Base-by-base conservation (phyloP, 306 rosid species). In the Psophocarpus tetragonolobus region DNA sequence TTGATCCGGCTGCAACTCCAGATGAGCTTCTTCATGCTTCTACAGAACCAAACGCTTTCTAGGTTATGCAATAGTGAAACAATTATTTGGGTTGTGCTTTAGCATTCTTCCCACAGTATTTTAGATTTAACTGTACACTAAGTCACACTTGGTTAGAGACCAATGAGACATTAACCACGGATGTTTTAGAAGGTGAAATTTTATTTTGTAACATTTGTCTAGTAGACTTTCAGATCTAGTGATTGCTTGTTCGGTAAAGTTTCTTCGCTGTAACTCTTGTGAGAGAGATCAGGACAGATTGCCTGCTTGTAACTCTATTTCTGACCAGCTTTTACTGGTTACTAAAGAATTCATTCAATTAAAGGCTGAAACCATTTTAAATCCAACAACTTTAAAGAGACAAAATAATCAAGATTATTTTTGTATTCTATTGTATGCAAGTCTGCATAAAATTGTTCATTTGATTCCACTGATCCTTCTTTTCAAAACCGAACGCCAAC, bases 1-100 rank as follows among this genome's bases (percentile, higher is more conserved):
- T 93, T 6, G 99, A 93, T 78, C 98, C 98, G 0, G 99, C 99
- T 36, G 99, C 99, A 53, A 96, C 97, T 69, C 99, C 99, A 5
- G 98, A 96, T 39, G 99, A 91, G 36, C 91, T 92, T 74, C 99
- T 96, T 86, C 93, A 91, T 73, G 85, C 87, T 61, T 91, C 87
- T 8, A 38, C 83, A 74, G 89, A 76, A 70, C 80, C 79, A 30
- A 83, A 79, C 27, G 73, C 77, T 38, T 81, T 15, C 54, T 83
- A 86, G 75, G 69, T 56, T 33, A 53, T 72, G 70, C 81, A 81
- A 62, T 74, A 73, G 82, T 67, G 79, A 73, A 81, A 70, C 71
- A 58, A 45, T 71, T 53, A 77, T 76, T 88, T 75, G 84, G 71
- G 77, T 73, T 73, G 50, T 58, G 6, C 61, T 83, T 81, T 67